Base-by-base conservation (phyloP, 129 eudicot genomes). In the Flaveria brownii region DNA sequence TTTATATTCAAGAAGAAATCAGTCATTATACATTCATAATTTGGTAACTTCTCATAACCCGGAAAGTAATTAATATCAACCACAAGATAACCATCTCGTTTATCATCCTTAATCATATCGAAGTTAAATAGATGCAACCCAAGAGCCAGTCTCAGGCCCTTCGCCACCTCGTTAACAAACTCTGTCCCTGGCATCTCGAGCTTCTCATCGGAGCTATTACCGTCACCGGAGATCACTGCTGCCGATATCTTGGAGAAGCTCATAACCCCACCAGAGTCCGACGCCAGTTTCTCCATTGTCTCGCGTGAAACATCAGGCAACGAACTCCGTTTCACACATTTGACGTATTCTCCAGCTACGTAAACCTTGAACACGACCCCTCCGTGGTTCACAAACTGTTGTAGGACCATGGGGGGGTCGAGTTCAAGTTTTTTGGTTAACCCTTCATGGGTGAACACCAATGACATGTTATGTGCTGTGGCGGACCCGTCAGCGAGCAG, bases 311-410 rank as follows among this genome's bases (percentile, higher is more conserved):
- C 71, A 57, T 93, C 97, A 2, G 91, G 92, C 72, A 93, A 76
- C 0, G 98, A 93, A 33, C 70, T 83, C 77, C 98, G 61, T 75
- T 82, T 85, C 76, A 85, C 97, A 15, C 97, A 92, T 63, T 78
- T 73, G 13, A 89, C 85, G n/a, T 92, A 82, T 2, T 79, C 73
- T 0, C 82, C 93, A 0, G 85, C 96, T 0, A 92, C 89, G 20
- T 89, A 92, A 6, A 89, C 89, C 79, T 92, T 92, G 64, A 92
- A 92, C 70, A 92, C 66, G 18, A 84, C 80, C 18, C 96, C 97
- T 18, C 97, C 93, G n/a, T 92, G 97, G 75, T 92, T 89, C 62
- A 89, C 88, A 57, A 92, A 92, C 70, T 92, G 88, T 71, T 92
- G 97, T 76, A 92, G 70, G 16, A 89, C 78, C 78, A 89, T 4